Percentiles rank a stretch among this genome's conserved stretches.
Conservation (phyloP, 257 asterid genomes). For the Ilex asprella region DNA sequence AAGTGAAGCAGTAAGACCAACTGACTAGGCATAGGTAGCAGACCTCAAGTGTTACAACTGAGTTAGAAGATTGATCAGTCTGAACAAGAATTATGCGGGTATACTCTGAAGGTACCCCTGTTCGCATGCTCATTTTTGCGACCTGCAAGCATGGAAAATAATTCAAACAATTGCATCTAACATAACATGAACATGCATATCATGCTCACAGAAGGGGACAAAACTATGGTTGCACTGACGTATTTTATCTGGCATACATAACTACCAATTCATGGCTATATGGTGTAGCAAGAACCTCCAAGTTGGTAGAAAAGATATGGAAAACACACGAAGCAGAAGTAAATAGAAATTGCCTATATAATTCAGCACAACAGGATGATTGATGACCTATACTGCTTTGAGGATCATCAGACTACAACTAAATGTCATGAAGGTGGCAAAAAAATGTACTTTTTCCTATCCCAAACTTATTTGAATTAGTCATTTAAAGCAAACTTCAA, state of each 20-base stretch:
- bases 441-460: not conserved
- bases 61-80: slow-evolving; percentile 26
- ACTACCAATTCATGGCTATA: not conserved
- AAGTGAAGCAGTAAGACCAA: too few relatives aligned
- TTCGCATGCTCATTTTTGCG: slow-evolving; percentile 56
- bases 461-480: not conserved
- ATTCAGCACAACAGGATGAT: too few relatives aligned
- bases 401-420: too few relatives aligned
- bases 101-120: slow-evolving; percentile 64
- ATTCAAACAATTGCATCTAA: not conserved
- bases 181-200: too few relatives aligned
- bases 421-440: too few relatives aligned
- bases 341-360: too few relatives aligned
- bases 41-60: slow-evolving; percentile 42
- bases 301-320: too few relatives aligned
- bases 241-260: too few relatives aligned
- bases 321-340: too few relatives aligned
- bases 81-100: slow-evolving; percentile 54
- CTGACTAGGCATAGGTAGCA: not conserved
- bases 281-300: too few relatives aligned
- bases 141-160: slow-evolving; percentile 32
- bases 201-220: not conserved
- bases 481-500: not conserved
- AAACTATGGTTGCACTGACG: too few relatives aligned
- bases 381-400: too few relatives aligned